Evolutionary conservation across 2,329 filamentous ascomycete species (phyloP), one percentile per base, ranked within the genome.

Genomic region (Balansia obtecta): DNA sequence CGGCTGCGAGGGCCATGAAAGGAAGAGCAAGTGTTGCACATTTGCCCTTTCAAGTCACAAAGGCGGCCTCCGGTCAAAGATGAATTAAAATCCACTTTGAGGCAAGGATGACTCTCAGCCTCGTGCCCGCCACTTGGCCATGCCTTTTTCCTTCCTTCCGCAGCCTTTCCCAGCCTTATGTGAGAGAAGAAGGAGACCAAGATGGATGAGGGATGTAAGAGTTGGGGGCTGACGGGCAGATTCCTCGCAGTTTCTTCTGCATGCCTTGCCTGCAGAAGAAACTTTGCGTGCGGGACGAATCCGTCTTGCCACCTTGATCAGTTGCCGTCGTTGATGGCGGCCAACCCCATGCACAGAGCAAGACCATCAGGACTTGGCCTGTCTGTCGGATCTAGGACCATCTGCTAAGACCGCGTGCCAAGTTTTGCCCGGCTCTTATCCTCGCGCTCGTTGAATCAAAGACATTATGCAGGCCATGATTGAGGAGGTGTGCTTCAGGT

Each of bases 361-460:
- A 33, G 34, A 48, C 33, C 44, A 49, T 32, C 30, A 38, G 38
- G 39, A 48, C n/a, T 37, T 15, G 13, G 34, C 39, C 10, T n/a
- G 47, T 42, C 16, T 38, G 48, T 37, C 48, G 38, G 48, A 22
- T 41, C 51, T 37, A 27, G 45, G 51, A 41, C 49, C 53, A 52
- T 50, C 48, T 52, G 51, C 51, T 41, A 6, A 38, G 49, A 42
- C 50, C 52, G 39, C 49, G 53, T 55, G 53, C 49, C 49, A 33
- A 38, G 34, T 43, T 49, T 44, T 50, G 15, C 13, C 15, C 37
- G 43, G 43, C 44, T 48, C 40, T 45, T 27, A 45, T 27, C 16
- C 44, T 49, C 48, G 49, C 50, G 45, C 45, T 18, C 33, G 43
- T 20, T 11, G 41, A 39, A n/a, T 37, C 43, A 50, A 43, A 48